Evolutionary conservation across 768 basidiomycete genomes (phyloP).

Genomic region (Kwoniella mangroviensis): DNA sequence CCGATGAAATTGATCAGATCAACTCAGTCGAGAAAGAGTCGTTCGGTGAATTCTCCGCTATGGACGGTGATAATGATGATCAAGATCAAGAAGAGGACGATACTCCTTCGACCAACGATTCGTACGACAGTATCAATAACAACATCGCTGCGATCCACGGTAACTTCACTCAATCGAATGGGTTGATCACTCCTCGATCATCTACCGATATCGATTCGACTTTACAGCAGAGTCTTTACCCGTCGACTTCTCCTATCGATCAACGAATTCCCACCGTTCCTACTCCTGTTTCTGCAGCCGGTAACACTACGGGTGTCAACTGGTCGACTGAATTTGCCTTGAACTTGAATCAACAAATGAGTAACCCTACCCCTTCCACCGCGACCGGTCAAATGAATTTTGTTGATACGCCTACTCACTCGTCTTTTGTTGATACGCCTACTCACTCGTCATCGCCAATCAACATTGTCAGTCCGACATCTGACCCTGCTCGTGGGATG

Average conservation of each 20-base stretch:
- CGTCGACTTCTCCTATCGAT: background rate
- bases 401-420: background rate
- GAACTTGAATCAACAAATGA: slow-evolving; percentile 13
- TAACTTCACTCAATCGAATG: slow-evolving; percentile 20
- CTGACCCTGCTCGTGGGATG: slow-evolving; percentile 3
- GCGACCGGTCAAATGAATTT: background rate
- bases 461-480: slow-evolving; percentile 30
- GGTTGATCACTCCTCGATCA: slow-evolving; percentile 41
- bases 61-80: slow-evolving; percentile 47
- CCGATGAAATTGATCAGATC: slow-evolving; percentile 52
- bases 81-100: slow-evolving; percentile 27
- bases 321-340: slow-evolving; percentile 45
- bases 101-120: slow-evolving; percentile 7
- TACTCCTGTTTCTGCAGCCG: background rate
- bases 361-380: background rate
- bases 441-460: background rate
- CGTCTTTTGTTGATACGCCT: background rate
- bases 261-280: background rate
- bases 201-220: slow-evolving; percentile 34
- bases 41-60: slow-evolving; percentile 51
- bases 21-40: slow-evolving; percentile 52
- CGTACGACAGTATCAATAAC: slow-evolving; percentile 6
- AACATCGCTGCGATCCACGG: slow-evolving; percentile 7
- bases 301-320: slow-evolving; percentile 27
- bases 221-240: slow-evolving; percentile 22